Evolutionary conservation across 306 rosid species (phyloP).

Genomic region (Dryas drummondii): DNA sequence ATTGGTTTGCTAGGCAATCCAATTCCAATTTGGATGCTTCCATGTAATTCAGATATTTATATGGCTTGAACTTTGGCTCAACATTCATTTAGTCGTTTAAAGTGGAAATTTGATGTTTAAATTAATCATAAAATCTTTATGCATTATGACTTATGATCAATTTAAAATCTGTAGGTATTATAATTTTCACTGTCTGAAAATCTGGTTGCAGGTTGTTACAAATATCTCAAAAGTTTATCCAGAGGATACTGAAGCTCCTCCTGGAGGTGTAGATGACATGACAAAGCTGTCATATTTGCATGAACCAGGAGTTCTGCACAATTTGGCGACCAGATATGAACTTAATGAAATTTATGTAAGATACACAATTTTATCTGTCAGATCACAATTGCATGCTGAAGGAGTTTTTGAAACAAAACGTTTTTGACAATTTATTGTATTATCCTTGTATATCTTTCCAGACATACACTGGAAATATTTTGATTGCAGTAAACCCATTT

Average conservation of each 20-base stretch:
- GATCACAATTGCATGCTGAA: neutral
- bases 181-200: slow-evolving; percentile 28
- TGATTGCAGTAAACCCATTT: slow-evolving; percentile 97
- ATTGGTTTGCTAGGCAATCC: slow-evolving; percentile 3
- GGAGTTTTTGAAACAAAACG: slow-evolving; percentile 24
- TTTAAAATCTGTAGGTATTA: slow-evolving; percentile 8
- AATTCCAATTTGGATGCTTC: neutral
- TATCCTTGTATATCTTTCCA: slow-evolving; percentile 44
- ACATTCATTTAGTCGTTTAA: neutral
- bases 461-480: slow-evolving; percentile 98
- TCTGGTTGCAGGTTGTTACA: slow-evolving; percentile 63
- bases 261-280: slow-evolving; percentile 99
- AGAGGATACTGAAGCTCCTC: slow-evolving; percentile 92
- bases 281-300: slow-evolving; percentile 97
- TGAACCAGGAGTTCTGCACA: slow-evolving; percentile 96
- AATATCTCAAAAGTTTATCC: slow-evolving; percentile 90
- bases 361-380: slow-evolving; percentile 21
- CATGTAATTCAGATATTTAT: slow-evolving; percentile 2
- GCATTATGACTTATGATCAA: neutral
- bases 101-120: slow-evolving; percentile 12
- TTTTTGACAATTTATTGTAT: slow-evolving; percentile 27
- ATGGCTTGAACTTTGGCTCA: slow-evolving; percentile 5
- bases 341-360: slow-evolving; percentile 98
- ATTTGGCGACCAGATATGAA: slow-evolving; percentile 97
- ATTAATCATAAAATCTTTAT: neutral